A percentile compares a stretch with the other conserved stretches of the same genome.
phyloP scores from a whole-genome alignment of 169 alveolate species.

The Babesia bovis region DNA sequence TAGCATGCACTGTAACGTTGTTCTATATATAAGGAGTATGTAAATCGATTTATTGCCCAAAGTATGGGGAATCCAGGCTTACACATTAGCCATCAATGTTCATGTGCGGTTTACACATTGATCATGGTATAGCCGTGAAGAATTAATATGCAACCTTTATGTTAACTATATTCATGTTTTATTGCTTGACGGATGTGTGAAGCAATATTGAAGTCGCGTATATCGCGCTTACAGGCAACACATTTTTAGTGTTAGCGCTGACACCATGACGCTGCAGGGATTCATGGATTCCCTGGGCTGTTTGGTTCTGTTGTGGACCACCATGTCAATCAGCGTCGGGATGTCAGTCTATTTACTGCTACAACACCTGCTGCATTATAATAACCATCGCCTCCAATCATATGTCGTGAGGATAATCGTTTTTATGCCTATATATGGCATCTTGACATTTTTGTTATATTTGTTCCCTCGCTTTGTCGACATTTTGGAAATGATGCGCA shows the following conservation, averaged over 20 bases:
- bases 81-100: no score
- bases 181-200: no score
- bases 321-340: slow-evolving; percentile 33
- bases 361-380: slow-evolving; percentile 63
- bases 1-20: no score
- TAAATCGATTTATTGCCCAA: no score
- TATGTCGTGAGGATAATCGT: slow-evolving; percentile 52
- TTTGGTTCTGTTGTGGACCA: slow-evolving; percentile 21
- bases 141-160: no score
- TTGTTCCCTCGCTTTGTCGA: slow-evolving; percentile 40
- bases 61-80: no score
- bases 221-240: background rate
- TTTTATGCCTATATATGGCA: slow-evolving; percentile 63
- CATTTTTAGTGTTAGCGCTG: background rate
- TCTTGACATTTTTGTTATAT: slow-evolving; percentile 40
- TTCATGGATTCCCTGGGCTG: slow-evolving; percentile 30
- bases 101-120: no score
- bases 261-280: slow-evolving; percentile 35
- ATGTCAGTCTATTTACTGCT: slow-evolving; percentile 30
- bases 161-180: no score
- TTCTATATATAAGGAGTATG: no score
- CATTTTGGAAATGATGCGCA: slow-evolving; percentile 59
- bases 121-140: no score
- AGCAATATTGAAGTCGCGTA: background rate
- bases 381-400: slow-evolving; percentile 51